A percentile compares a stretch with the other conserved stretches of the same genome.
Conservation (phyloP, 257 asterid genomes). For the Solanum sparsipilum region DNA sequence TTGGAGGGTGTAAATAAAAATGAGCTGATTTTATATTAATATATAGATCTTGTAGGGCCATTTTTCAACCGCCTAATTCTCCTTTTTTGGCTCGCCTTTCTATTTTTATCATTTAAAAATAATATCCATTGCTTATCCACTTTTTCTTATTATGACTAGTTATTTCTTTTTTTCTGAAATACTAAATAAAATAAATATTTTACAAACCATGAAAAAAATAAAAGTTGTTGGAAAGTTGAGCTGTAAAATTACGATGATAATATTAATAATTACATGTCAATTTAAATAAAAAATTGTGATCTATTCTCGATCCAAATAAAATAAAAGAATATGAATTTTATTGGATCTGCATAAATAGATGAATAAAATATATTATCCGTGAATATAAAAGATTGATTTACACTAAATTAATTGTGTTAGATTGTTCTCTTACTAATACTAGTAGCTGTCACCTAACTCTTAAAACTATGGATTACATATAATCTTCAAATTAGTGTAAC, state of each 20-base stretch:
- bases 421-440: not conserved
- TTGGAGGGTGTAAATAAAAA: not conserved
- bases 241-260: not conserved
- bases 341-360: not conserved
- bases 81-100: conserved; percentile 34
- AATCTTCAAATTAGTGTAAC: not conserved
- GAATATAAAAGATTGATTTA: not conserved
- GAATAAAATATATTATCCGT: not conserved
- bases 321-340: not conserved
- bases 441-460: not conserved
- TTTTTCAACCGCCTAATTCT: not conserved
- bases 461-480: not conserved
- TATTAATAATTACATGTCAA: not conserved
- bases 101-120: not conserved
- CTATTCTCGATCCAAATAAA: not conserved
- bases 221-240: not conserved
- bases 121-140: not conserved
- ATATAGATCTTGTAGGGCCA: conserved; percentile 8
- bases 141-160: not conserved
- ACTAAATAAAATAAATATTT: not conserved
- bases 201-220: not conserved
- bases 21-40: not conserved
- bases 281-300: not conserved
- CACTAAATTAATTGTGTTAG: not conserved
- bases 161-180: not conserved